Conservation (phyloP, 2,329 filamentous ascomycete species). For the Aspergillus pseudotamarii region DNA sequence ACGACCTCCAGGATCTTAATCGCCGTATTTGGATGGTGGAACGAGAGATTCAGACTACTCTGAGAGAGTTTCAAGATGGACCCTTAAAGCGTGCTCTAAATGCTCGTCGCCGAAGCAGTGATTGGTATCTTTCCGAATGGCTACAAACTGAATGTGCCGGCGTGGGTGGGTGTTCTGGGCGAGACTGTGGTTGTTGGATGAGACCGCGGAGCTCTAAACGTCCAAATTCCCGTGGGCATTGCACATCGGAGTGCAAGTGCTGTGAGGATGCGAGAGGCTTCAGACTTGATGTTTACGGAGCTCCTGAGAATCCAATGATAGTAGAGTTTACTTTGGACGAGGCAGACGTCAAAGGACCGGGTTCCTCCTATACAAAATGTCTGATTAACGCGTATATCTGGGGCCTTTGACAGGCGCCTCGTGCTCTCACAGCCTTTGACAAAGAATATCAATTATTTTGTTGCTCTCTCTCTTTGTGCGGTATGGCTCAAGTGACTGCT, state of each 20-base stretch:
- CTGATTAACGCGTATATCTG: neutral
- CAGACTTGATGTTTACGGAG: accelerated
- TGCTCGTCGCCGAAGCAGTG: neutral
- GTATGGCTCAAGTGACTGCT: too few species aligned
- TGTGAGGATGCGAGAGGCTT: neutral
- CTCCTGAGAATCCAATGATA: neutral
- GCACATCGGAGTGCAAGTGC: neutral
- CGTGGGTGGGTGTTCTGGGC: neutral
- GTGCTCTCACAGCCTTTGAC: too few species aligned
- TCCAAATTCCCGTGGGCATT: neutral
- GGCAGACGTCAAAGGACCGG: neutral
- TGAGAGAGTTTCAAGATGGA: neutral
- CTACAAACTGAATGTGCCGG: neutral
- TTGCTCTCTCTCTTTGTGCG: too few species aligned
- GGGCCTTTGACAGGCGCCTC: neutral
- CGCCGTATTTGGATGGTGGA: neutral
- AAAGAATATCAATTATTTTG: too few species aligned
- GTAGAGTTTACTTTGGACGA: too few species aligned
- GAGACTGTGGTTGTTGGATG: neutral
- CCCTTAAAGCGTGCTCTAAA: neutral
- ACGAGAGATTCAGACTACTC: neutral
- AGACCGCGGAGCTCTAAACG: neutral
- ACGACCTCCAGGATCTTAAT: neutral
- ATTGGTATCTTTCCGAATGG: neutral
- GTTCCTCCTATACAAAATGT: neutral